These are phyloP conservation scores for Aspergillus sparsus DNA, from an alignment of 495 filamentous ascomycete species.

Conservation along the genomic window DNA sequence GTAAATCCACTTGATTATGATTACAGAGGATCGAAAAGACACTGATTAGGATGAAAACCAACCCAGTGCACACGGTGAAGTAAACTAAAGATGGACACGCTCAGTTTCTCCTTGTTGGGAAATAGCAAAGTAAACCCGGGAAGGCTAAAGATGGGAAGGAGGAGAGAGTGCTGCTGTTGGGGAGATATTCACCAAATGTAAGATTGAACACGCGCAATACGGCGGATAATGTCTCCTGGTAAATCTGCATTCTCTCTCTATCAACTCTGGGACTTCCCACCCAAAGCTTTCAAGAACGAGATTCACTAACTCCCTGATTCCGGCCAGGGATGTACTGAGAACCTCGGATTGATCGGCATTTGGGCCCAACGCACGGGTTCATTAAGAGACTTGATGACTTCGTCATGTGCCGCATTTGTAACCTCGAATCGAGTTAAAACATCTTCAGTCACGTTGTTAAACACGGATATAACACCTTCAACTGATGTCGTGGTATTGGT, in stretches of 20 bases:
- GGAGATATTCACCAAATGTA: neutral
- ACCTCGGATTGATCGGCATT: neutral
- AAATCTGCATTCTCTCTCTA: neutral
- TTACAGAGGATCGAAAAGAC: constrained; percentile 5
- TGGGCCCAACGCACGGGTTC: neutral
- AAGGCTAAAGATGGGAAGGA: too few relatives aligned
- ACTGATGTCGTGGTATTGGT: neutral
- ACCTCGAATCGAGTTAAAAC: constrained; percentile 7
- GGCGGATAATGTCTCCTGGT: neutral
- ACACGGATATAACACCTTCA: neutral
- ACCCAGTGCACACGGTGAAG: constrained; percentile 4
- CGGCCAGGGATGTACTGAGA: neutral
- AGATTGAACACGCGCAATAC: neutral
- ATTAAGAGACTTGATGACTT: constrained; percentile 3
- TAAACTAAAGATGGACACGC: neutral
- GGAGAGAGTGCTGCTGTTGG: too few relatives aligned
- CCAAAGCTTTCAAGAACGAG: constrained; percentile 9
- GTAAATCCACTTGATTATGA: neutral
- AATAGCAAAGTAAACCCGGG: neutral
- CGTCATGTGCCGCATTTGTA: constrained; percentile 2
- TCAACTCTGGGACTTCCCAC: constrained; percentile 3
- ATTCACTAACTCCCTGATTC: neutral
- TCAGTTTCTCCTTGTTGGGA: neutral
- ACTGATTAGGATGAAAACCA: neutral
- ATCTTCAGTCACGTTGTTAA: neutral